Evolutionary conservation across 139 green algal species (phyloP), one percentile per base, ranked within the genome.

Genomic region (Medakamo hakoo): DNA sequence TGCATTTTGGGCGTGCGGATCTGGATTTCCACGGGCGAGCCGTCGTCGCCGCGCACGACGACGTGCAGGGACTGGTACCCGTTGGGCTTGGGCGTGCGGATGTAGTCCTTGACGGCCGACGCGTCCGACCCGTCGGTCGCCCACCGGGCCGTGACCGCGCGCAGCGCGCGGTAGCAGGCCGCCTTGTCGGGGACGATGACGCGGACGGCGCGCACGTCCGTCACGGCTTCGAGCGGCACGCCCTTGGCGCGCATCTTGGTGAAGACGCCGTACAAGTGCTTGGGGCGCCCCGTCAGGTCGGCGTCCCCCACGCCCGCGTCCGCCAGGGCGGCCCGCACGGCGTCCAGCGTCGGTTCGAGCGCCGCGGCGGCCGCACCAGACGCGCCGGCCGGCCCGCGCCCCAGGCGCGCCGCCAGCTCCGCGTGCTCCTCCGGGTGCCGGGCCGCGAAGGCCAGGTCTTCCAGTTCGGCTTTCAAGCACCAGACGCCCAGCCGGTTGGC

Each of bases 1-100:
- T 96, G 89, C 89, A 96, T 96, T 67, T 94, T 89, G 62, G 69
- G 66, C n/a, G 88, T 95, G 62, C 91, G 80, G 62, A 97, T 93
- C 70, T 95, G 88, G 26, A 88, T 66, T 70, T 86, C 83, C 20
- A 87, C 59, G 25, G 66, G 62, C 65, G 62, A 60, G 14, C 75
- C 77, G 62, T 78, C 68, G 2, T 65, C 55, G 22, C 32, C 75
- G 23, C 32, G 27, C 49, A 88, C 71, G 16, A 88, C 76, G 3
- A 76, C 82, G 67, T 90, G 83, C 58, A 97, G 73, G n/a, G 71
- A 86, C 64, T 87, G 81, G 76, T 97, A 97, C 30, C 90, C 90
- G 69, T 96, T 98, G 31, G 64, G 49, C 78, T 98, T 98, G 62
- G 83, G 81, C 25, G 63, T 66, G 4, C 68, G 66, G 64, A 98